Evolutionary conservation across 2,329 filamentous ascomycete species (phyloP).

Genomic region (Fusarium solani-melongenae): DNA sequence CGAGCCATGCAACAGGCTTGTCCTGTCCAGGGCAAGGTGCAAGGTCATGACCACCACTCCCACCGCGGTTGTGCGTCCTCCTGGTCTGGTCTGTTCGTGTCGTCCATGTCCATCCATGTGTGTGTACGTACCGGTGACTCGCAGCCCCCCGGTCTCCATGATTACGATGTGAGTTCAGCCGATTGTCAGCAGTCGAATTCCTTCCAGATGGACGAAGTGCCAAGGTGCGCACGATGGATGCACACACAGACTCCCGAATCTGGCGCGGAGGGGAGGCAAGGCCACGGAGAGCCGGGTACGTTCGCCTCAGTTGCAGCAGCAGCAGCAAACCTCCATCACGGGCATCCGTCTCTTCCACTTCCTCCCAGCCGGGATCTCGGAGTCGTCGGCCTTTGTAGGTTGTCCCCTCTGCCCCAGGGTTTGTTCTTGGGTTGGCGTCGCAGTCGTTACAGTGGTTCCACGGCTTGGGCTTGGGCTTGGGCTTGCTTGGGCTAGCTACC

Average conservation of each 20-base stretch:
- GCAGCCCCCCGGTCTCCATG: background rate
- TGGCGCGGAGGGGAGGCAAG: background rate
- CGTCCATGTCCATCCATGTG: background rate
- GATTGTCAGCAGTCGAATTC: slow-evolving; percentile 5
- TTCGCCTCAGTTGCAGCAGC: background rate
- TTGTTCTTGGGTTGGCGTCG: slow-evolving; percentile 18
- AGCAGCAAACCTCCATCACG: background rate
- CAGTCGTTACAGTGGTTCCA: slow-evolving; percentile 28
- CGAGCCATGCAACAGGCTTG: slow-evolving; percentile 23
- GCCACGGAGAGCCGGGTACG: background rate
- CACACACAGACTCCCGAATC: background rate
- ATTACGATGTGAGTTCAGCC: background rate
- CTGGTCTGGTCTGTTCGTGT: slow-evolving; percentile 18
- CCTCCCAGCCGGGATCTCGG: slow-evolving; percentile 15
- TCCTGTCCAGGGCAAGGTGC: slow-evolving; percentile 4
- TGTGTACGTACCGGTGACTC: slow-evolving; percentile 11
- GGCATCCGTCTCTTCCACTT: background rate
- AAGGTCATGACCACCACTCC: slow-evolving; percentile 30
- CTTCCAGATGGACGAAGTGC: background rate
- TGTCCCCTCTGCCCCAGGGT: slow-evolving; percentile 13
- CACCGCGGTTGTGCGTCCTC: slow-evolving; percentile 31
- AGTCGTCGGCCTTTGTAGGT: slow-evolving; percentile 20
- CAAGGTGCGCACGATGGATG: background rate
- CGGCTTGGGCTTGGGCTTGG: slow-evolving; percentile 21
- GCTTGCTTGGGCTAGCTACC: slow-evolving; percentile 11